phyloP scores from a whole-genome alignment of 2,329 filamentous ascomycete species.

The Emydomyces testavorans region DNA sequence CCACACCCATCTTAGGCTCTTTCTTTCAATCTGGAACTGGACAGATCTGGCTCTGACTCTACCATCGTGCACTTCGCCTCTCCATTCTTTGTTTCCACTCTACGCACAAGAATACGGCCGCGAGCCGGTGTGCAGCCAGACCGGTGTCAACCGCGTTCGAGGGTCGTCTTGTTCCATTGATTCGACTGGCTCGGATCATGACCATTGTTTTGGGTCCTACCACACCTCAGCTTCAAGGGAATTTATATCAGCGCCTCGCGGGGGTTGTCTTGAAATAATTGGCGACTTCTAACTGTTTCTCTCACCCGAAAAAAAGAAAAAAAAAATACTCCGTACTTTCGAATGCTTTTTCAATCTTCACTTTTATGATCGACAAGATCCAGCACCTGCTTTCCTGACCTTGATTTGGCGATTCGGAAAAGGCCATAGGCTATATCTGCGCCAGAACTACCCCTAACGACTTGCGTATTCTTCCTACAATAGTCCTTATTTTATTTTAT shows the following conservation, averaged over 20 bases:
- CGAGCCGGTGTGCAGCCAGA: neutral
- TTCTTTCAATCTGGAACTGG: neutral
- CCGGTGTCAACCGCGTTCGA: neutral
- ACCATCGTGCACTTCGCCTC: neutral
- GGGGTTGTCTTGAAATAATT: neutral
- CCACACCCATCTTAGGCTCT: neutral
- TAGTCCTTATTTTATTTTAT: neutral
- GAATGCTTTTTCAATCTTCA: slow-evolving; percentile 5
- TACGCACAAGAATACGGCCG: neutral
- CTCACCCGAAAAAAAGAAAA: neutral
- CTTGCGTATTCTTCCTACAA: neutral
- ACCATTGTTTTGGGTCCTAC: slow-evolving; percentile 1
- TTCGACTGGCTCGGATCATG: slow-evolving; percentile 7
- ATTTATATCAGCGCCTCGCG: neutral
- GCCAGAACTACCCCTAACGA: too few species aligned
- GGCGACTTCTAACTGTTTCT: neutral
- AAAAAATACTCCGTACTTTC: neutral
- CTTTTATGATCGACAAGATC: slow-evolving; percentile 4
- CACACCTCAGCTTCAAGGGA: neutral
- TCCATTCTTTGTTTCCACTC: slow-evolving; percentile 1
- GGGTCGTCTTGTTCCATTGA: neutral
- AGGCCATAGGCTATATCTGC: too few species aligned
- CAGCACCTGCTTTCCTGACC: neutral
- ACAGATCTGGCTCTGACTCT: neutral
- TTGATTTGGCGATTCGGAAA: neutral